Base-by-base conservation (phyloP, 1,284 basidiomycete species). In the Cryptococcus sp. region DNA sequence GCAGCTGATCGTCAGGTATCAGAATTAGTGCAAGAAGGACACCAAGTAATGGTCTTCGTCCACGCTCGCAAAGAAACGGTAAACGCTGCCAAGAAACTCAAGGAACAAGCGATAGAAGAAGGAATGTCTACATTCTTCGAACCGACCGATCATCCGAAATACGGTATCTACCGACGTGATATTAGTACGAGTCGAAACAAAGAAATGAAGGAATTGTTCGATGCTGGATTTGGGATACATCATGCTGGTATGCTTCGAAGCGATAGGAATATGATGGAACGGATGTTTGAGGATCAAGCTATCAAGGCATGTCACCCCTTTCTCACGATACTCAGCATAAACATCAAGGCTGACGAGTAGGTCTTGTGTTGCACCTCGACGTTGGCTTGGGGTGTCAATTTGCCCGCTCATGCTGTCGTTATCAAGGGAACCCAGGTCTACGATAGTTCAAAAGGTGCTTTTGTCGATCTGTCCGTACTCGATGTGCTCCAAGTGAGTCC, bases 21-120 rank as follows among this genome's bases (percentile, higher is more conserved):
- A 0, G 85, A 88, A 43, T 78, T 96, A 9, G 87, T 96, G 14
- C 80, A 77, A 46, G 83, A 85, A 64, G 93, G 91, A 0, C 96
- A 99, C 74, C 96, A 98, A 74, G 92, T 98, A 53, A 98, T 99
- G 94, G 91, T 99, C 0, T 99, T 99, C 67, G 96, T 99, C 10
- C 96, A 99, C 72, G 91, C 96, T 16, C 83, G 96, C 24, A 98
- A 97, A 74, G 96, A 98, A 68, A 99, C 96, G 0, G 96, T 99
- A 56, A 97, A 96, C 70, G 85, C 90, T 0, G 92, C 93, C 0
- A 78, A 85, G 65, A 83, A 82, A n/a, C 79, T 99, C 14, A 85
- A 85, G 53, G 96, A 98, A 59, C 82, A 86, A 56, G 86, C 91
- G 0, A 69, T 82, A 7, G 74, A 80, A 16, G 91, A 97, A 60